phyloP scores from a whole-genome alignment of 2,329 filamentous ascomycete species.

The Botrytis elliptica region DNA sequence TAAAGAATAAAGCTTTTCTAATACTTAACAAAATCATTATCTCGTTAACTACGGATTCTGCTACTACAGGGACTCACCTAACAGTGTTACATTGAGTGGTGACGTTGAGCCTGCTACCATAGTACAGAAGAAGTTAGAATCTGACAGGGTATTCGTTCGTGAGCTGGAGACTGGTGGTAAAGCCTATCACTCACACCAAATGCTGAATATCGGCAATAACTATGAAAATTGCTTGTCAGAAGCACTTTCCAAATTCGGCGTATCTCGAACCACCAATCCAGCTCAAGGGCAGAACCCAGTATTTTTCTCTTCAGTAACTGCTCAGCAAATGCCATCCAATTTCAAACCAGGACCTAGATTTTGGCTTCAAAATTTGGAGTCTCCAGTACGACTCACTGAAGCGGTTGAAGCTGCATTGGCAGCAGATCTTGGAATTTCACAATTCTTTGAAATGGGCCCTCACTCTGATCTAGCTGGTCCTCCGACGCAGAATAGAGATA shows the following conservation, averaged over 20 bases:
- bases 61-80: conserved; percentile 2
- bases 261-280: neutral
- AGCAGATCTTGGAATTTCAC: neutral
- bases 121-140: neutral
- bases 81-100: conserved; percentile 32
- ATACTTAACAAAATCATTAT: too few relatives aligned
- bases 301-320: conserved; percentile 13
- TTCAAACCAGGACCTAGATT: conserved; percentile 15
- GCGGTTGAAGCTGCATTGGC: conserved; percentile 10
- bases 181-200: conserved; percentile 26
- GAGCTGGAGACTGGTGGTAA: conserved; percentile 19
- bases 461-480: conserved; percentile 25
- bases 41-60: too few relatives aligned
- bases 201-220: conserved; percentile 14
- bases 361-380: conserved; percentile 25
- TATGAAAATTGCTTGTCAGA: conserved; percentile 19
- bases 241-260: neutral
- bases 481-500: conserved; percentile 21
- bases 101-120: conserved; percentile 8
- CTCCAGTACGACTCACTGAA: conserved; percentile 24
- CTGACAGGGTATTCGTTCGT: conserved; percentile 28
- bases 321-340: neutral
- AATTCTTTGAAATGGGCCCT: conserved; percentile 26
- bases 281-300: neutral
- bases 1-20: too few relatives aligned